These are phyloP conservation scores for Hypoxylon sp. DNA, from an alignment of 2,329 filamentous ascomycete genomes.

Conservation along the genomic window DNA sequence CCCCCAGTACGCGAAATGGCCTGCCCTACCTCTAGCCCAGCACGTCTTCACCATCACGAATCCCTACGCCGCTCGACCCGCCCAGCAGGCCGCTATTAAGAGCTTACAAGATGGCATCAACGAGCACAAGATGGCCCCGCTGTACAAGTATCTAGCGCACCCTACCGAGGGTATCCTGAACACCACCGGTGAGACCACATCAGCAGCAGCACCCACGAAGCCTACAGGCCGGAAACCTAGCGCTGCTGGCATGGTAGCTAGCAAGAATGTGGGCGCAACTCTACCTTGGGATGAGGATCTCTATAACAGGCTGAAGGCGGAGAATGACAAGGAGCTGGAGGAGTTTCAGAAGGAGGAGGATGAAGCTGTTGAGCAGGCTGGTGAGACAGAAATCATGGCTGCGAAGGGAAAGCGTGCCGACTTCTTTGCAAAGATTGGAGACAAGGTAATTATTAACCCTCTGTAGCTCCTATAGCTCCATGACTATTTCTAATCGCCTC, in stretches of 20 bases:
- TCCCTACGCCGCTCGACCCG: constrained; percentile 75
- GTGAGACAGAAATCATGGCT: constrained; percentile 94
- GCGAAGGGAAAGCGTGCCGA: constrained; percentile 95
- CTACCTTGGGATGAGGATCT: constrained; percentile 93
- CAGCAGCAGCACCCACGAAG: constrained; percentile 65
- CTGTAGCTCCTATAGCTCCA: not conserved
- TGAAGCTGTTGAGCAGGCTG: constrained; percentile 94
- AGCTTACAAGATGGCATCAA: constrained; percentile 85
- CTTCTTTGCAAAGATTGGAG: constrained; percentile 94
- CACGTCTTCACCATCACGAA: constrained; percentile 91
- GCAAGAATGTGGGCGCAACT: constrained; percentile 75
- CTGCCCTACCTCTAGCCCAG: constrained; percentile 84
- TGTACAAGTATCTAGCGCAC: constrained; percentile 88
- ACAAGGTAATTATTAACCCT: constrained; percentile 79
- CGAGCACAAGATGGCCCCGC: constrained; percentile 88
- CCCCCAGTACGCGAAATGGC: constrained; percentile 88
- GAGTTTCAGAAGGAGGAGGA: constrained; percentile 88
- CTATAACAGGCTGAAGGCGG: constrained; percentile 82
- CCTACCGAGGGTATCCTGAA: constrained; percentile 88
- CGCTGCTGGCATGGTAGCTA: constrained; percentile 81
- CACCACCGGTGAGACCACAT: constrained; percentile 75
- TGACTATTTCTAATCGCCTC: constrained; percentile 39
- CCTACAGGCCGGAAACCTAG: constrained; percentile 78
- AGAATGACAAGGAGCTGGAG: constrained; percentile 84
- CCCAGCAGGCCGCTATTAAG: constrained; percentile 80